phyloP scores from a whole-genome alignment of 2,329 filamentous ascomycete species.

The Hirsutella thompsonii region DNA sequence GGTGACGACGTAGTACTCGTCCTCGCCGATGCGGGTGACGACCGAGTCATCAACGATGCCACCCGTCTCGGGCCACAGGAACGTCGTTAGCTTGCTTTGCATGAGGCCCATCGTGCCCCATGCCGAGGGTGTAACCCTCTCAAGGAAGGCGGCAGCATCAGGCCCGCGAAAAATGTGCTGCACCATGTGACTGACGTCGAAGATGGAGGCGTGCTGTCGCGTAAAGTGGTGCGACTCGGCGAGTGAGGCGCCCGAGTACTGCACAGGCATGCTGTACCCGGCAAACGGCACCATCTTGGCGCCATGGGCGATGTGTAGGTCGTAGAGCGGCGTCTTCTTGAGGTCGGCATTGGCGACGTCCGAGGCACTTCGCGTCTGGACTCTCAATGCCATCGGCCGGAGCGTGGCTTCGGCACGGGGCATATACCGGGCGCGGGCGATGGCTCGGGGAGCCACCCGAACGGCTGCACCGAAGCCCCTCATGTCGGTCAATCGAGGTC shows the following conservation, averaged over 20 bases:
- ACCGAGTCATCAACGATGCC: slow-evolving; percentile 94
- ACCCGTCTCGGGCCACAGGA: slow-evolving; percentile 67
- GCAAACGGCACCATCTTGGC: slow-evolving; percentile 97
- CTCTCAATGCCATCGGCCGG: too few species aligned
- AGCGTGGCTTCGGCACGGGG: slow-evolving; percentile 1
- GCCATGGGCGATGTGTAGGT: slow-evolving; percentile 63
- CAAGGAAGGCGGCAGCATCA: slow-evolving; percentile 67
- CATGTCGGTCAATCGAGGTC: slow-evolving; percentile 1
- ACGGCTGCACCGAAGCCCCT: slow-evolving; percentile 10
- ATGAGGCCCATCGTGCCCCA: slow-evolving; percentile 50
- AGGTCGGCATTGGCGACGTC: slow-evolving; percentile 17
- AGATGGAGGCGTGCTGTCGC: slow-evolving; percentile 73
- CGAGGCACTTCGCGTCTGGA: slow-evolving; percentile 10
- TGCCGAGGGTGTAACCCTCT: slow-evolving; percentile 70
- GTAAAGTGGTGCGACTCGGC: slow-evolving; percentile 84
- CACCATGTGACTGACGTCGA: slow-evolving; percentile 95
- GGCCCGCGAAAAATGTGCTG: slow-evolving; percentile 78
- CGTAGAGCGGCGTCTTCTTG: slow-evolving; percentile 61
- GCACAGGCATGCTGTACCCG: slow-evolving; percentile 83
- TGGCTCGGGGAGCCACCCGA: slow-evolving; percentile 16
- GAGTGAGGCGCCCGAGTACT: slow-evolving; percentile 68
- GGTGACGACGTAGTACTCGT: slow-evolving; percentile 83
- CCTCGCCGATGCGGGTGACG: slow-evolving; percentile 63
- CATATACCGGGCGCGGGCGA: slow-evolving; percentile 7
- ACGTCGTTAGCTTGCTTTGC: slow-evolving; percentile 69